Evolutionary conservation across 2,329 filamentous ascomycete genomes (phyloP).

Genomic region (Cladophialophora chaetospira): DNA sequence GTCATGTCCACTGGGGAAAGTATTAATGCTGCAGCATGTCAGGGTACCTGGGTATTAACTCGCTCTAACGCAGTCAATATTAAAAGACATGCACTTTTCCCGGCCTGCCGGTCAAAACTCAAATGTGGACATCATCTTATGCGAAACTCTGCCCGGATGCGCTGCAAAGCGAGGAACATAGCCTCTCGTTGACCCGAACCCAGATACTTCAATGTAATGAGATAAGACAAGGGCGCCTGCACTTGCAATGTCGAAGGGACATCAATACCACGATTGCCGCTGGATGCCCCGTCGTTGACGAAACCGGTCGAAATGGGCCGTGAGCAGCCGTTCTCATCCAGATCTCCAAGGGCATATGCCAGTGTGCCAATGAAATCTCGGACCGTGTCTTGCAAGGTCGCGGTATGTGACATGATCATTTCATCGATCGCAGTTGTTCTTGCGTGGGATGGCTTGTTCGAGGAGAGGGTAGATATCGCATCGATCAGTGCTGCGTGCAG

Average conservation of each 20-base stretch:
- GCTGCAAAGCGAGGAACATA: conserved; percentile 23
- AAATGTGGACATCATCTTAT: too few species aligned
- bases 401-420: conserved; percentile 15
- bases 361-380: conserved; percentile 20
- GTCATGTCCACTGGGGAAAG: background rate
- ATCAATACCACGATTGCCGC: conserved; percentile 18
- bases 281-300: conserved; percentile 15
- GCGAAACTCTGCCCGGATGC: conserved; percentile 21
- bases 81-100: too few species aligned
- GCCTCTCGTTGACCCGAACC: conserved; percentile 20
- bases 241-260: conserved; percentile 19
- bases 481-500: conserved; percentile 22
- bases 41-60: background rate
- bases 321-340: conserved; percentile 13
- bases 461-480: conserved; percentile 1
- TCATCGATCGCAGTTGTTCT: background rate
- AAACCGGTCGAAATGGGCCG: conserved; percentile 9
- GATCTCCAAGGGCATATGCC: conserved; percentile 22
- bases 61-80: background rate
- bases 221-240: conserved; percentile 15
- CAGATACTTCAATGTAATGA: conserved; percentile 20
- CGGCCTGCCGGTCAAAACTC: too few species aligned
- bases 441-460: background rate
- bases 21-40: background rate
- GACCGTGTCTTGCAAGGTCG: conserved; percentile 15